Percentiles rank a stretch among this genome's conserved stretches.
phyloP scores from a whole-genome alignment of 345 rosid genomes.

The Pelargonium nanum region DNA sequence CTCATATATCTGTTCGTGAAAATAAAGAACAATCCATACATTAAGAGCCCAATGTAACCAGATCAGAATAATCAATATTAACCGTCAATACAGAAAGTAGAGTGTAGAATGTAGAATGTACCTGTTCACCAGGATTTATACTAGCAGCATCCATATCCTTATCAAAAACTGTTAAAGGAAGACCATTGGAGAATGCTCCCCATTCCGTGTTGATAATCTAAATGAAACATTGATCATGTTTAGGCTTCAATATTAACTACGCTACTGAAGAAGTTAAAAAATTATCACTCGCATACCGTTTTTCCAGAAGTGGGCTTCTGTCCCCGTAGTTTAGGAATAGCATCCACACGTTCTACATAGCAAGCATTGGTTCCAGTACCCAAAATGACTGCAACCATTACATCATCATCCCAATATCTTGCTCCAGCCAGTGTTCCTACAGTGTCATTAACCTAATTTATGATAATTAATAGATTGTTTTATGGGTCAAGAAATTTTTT shows the following conservation, averaged over 20 bases:
- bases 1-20: constrained; percentile 53
- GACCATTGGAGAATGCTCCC: constrained; percentile 74
- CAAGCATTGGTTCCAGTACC: constrained; percentile 94
- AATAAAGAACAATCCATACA: neutral
- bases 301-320: constrained; percentile 28
- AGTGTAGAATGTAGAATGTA: constrained; percentile 11
- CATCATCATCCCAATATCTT: constrained; percentile 73
- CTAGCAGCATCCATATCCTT: constrained; percentile 66
- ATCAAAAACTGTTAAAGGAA: constrained; percentile 59
- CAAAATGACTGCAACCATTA: constrained; percentile 77
- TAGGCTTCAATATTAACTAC: constrained; percentile 8
- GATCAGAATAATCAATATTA: neutral
- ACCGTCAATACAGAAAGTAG: neutral
- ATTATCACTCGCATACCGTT: constrained; percentile 29
- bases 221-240: constrained; percentile 10
- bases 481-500: neutral
- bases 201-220: constrained; percentile 81
- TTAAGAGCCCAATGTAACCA: neutral
- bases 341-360: constrained; percentile 58
- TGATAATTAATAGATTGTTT: neutral
- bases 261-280: neutral
- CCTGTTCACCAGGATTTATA: constrained; percentile 85
- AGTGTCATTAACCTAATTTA: constrained; percentile 58
- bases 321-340: constrained; percentile 52
- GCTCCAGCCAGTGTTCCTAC: constrained; percentile 84